phyloP scores from a whole-genome alignment of 139 green algal species.

The Auxenochlorella protothecoides region DNA sequence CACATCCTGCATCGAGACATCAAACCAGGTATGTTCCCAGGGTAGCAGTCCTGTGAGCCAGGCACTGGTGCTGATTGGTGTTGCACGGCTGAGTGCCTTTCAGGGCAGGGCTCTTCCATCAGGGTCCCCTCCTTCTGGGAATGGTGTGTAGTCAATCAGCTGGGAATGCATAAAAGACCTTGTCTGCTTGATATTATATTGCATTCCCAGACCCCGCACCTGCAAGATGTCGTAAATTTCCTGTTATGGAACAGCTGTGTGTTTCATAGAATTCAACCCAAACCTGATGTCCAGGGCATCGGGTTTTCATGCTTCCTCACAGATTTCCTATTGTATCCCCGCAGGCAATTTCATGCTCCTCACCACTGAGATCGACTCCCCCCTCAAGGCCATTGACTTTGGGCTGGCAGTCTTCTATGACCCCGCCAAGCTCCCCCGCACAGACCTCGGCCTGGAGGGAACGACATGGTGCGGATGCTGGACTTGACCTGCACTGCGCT shows the following conservation, averaged over 20 bases:
- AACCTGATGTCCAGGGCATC: slow-evolving; percentile 1
- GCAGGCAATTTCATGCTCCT: slow-evolving; percentile 88
- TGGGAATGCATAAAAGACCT: too few relatives aligned
- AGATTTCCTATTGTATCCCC: neutral
- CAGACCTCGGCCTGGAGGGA: slow-evolving; percentile 77
- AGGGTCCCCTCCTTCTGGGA: too few relatives aligned
- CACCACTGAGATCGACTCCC: slow-evolving; percentile 41
- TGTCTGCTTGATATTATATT: too few relatives aligned
- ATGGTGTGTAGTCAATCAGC: too few relatives aligned
- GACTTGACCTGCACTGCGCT: neutral
- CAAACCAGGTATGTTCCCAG: slow-evolving; percentile 33
- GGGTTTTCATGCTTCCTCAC: slow-evolving; percentile 14
- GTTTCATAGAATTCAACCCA: slow-evolving; percentile 12
- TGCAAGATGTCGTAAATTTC: too few relatives aligned
- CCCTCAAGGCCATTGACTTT: slow-evolving; percentile 91
- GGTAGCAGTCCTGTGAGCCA: too few relatives aligned
- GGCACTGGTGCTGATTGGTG: too few relatives aligned
- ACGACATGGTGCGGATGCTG: slow-evolving; percentile 60
- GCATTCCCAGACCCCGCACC: too few relatives aligned
- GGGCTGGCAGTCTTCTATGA: slow-evolving; percentile 75
- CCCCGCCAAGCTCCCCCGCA: slow-evolving; percentile 51
- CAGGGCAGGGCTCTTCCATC: too few relatives aligned
- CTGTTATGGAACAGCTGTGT: slow-evolving; percentile 4
- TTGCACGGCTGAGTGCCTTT: too few relatives aligned
- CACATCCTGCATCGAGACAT: slow-evolving; percentile 74